Conservation (phyloP, 2,329 filamentous ascomycete species). For the Claviceps capensis region DNA sequence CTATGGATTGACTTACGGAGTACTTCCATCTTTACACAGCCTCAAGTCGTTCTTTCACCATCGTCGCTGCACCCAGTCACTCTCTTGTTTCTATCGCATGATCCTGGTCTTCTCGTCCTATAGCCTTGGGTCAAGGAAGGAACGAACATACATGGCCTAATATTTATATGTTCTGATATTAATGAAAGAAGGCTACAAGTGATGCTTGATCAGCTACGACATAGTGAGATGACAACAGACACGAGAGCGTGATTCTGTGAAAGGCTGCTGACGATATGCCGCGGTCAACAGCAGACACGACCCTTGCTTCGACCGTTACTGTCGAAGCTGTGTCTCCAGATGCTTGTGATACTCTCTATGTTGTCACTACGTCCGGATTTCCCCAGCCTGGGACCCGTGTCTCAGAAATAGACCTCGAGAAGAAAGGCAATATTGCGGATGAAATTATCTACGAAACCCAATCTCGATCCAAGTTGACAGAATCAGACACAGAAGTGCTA, state of each 20-base stretch:
- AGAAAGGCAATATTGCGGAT: background rate
- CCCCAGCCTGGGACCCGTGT: background rate
- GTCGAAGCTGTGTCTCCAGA: background rate
- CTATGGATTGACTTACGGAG: background rate
- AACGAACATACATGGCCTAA: background rate
- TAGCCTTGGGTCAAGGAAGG: too few species aligned
- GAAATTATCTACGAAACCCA: background rate
- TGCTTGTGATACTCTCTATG: background rate
- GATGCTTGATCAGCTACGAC: background rate
- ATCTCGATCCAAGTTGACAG: constrained; percentile 6
- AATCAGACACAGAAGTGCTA: constrained; percentile 34
- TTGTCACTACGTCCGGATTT: background rate
- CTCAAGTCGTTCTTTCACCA: background rate
- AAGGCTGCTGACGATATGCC: background rate
- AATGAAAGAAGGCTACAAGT: background rate
- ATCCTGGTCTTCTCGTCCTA: too few species aligned
- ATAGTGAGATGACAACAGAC: background rate
- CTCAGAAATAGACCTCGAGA: background rate
- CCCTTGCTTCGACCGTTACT: background rate
- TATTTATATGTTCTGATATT: background rate
- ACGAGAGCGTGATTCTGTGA: background rate
- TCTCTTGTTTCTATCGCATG: background rate
- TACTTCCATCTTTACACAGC: background rate
- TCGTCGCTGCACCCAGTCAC: background rate
- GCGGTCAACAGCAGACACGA: background rate